Percentiles rank a stretch among this genome's conserved stretches.
These are phyloP conservation scores for Ceratocystis albifundus DNA, from an alignment of 2,329 filamentous ascomycete species.

Conservation along the genomic window DNA sequence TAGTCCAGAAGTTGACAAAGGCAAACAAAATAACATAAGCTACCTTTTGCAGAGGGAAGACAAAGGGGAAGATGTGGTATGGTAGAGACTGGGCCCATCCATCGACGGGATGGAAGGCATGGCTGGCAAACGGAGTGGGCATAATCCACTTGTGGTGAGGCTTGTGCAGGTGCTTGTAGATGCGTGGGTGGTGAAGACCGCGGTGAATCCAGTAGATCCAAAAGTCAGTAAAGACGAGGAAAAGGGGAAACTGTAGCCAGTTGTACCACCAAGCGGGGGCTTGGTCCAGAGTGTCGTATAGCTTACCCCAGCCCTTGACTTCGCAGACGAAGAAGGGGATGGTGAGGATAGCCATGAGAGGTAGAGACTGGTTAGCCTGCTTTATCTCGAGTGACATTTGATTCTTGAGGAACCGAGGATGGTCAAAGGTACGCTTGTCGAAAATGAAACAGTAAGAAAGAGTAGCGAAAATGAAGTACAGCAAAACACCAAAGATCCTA, in stretches of 20 bases:
- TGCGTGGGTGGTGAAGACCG: constrained; percentile 61
- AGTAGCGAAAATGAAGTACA: constrained; percentile 76
- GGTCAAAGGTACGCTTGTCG: constrained; percentile 76
- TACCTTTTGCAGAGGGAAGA: constrained; percentile 87
- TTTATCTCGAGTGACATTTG: constrained; percentile 77
- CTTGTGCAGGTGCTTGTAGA: constrained; percentile 87
- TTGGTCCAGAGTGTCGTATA: constrained; percentile 70
- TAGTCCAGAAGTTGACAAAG: constrained; percentile 95
- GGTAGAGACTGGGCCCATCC: constrained; percentile 80
- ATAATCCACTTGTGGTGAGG: constrained; percentile 99
- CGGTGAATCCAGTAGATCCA: constrained; percentile 89
- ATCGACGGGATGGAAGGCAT: constrained; percentile 91
- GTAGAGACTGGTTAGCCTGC: constrained; percentile 66
- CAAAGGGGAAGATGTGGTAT: constrained; percentile 85
- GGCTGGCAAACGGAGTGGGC: constrained; percentile 83
- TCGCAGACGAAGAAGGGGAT: constrained; percentile 71
- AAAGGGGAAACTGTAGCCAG: constrained; percentile 77
- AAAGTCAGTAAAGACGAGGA: constrained; percentile 79
- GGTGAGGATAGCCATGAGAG: constrained; percentile 71
- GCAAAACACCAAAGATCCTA: constrained; percentile 72
- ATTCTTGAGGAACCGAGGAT: constrained; percentile 92
- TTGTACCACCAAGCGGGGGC: constrained; percentile 71
- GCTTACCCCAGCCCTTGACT: constrained; percentile 70
- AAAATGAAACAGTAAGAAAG: constrained; percentile 83
- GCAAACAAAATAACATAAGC: constrained; percentile 76